These are phyloP conservation scores for Albugo laibachii DNA, from an alignment of 352 stramenopile genomes.

Conservation along the genomic window DNA sequence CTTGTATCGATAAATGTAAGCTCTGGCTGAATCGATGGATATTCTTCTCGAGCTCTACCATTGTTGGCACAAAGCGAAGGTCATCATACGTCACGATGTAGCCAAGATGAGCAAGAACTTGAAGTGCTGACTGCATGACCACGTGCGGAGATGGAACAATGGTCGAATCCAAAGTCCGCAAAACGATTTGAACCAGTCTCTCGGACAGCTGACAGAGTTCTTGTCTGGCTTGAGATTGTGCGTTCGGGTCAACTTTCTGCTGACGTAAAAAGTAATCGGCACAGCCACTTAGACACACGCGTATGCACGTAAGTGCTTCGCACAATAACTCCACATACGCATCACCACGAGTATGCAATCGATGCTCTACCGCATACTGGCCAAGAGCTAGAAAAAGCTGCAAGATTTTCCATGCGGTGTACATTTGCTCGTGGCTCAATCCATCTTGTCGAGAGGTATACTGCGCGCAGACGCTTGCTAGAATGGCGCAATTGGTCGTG, in stretches of 20 bases:
- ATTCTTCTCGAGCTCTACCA: conserved; percentile 40
- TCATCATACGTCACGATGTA: conserved; percentile 49
- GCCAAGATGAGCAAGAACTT: conserved; percentile 37
- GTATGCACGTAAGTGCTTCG: conserved; percentile 36
- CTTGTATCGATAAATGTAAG: conserved; percentile 43
- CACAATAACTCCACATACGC: conserved; percentile 37
- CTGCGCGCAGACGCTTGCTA: conserved; percentile 37
- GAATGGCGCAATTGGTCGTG: conserved; percentile 27
- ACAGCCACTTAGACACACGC: conserved; percentile 26
- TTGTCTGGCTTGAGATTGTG: neutral
- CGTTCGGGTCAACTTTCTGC: neutral
- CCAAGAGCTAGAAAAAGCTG: conserved; percentile 36
- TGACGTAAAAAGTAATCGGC: conserved; percentile 22
- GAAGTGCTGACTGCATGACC: conserved; percentile 48
- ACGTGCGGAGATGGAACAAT: conserved; percentile 36
- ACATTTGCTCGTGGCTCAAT: conserved; percentile 20
- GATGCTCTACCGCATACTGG: conserved; percentile 36
- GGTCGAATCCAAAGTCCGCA: conserved; percentile 34
- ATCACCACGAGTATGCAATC: conserved; percentile 28
- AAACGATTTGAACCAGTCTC: conserved; percentile 28
- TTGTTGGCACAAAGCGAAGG: conserved; percentile 37
- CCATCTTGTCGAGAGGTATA: conserved; percentile 16
- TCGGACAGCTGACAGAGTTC: conserved; percentile 11
- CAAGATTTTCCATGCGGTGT: conserved; percentile 41
- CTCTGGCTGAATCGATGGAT: conserved; percentile 60